Conservation (phyloP, 2,329 filamentous ascomycete genomes). For the Ascochyta viciae-villosae region DNA sequence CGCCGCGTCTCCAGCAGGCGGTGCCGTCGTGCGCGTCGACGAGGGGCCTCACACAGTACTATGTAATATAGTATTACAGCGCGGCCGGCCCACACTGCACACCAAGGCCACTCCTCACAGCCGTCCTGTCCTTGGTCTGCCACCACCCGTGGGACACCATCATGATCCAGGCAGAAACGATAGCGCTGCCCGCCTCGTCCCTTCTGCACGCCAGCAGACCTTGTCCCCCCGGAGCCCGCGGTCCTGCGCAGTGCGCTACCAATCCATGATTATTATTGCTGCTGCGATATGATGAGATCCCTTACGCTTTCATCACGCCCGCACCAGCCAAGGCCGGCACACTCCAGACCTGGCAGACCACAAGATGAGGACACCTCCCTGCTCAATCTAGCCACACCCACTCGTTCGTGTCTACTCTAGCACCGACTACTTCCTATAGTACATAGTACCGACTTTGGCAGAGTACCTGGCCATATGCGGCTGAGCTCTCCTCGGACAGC, state of each 20-base stretch:
- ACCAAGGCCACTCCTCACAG: slow-evolving; percentile 10
- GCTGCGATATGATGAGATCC: slow-evolving; percentile 14
- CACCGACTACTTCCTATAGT: too few relatives aligned
- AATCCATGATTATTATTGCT: background rate
- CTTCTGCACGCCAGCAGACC: slow-evolving; percentile 22
- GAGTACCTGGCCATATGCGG: slow-evolving; percentile 22
- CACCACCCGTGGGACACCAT: slow-evolving; percentile 16
- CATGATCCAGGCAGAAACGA: slow-evolving; percentile 30
- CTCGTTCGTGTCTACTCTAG: background rate
- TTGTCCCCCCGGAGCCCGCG: slow-evolving; percentile 8
- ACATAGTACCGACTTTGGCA: too few relatives aligned
- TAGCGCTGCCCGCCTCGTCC: slow-evolving; percentile 33
- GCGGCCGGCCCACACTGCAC: slow-evolving; percentile 16
- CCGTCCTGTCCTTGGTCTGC: slow-evolving; percentile 14
- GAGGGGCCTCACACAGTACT: slow-evolving; percentile 1
- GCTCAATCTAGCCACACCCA: slow-evolving; percentile 12
- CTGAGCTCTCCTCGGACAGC: slow-evolving; percentile 28
- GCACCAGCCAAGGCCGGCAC: slow-evolving; percentile 36
- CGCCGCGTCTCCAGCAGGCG: slow-evolving; percentile 7
- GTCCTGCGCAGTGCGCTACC: slow-evolving; percentile 1
- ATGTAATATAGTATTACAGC: background rate
- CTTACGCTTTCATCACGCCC: slow-evolving; percentile 30
- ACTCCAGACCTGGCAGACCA: slow-evolving; percentile 6
- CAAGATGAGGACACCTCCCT: slow-evolving; percentile 25
- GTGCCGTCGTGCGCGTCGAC: slow-evolving; percentile 23